phyloP scores from a whole-genome alignment of 352 stramenopile species.

The Pythium phragmiticola region DNA sequence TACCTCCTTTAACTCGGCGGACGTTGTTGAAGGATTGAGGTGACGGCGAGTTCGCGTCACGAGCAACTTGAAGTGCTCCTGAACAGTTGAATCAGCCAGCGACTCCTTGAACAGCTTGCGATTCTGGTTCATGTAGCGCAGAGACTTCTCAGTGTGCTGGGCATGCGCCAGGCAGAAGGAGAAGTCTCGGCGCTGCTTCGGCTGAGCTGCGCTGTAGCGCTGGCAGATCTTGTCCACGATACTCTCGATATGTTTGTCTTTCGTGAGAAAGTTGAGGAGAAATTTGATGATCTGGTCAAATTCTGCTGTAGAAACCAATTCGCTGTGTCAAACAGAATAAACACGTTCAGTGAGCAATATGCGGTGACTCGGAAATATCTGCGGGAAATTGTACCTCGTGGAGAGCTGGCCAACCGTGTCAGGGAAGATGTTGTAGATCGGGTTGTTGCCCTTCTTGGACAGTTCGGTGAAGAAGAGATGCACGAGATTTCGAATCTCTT shows the following conservation, averaged over 20 bases:
- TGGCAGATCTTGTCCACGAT: conserved; percentile 93
- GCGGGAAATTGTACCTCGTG: conserved; percentile 39
- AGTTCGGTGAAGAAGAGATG: conserved; percentile 97
- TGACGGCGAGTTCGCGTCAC: conserved; percentile 57
- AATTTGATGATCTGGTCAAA: conserved; percentile 96
- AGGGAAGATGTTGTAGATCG: conserved; percentile 98
- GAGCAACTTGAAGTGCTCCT: conserved; percentile 88
- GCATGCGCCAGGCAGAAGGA: conserved; percentile 95
- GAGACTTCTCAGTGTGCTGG: conserved; percentile 92
- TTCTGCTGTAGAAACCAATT: conserved; percentile 80
- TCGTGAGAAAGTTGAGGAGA: conserved; percentile 97
- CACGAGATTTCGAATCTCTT: conserved; percentile 91
- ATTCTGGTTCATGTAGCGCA: conserved; percentile 91
- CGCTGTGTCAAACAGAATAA: conserved; percentile 28
- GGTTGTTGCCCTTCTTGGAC: conserved; percentile 95
- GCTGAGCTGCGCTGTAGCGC: conserved; percentile 87
- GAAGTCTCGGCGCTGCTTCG: conserved; percentile 84
- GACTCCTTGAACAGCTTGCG: conserved; percentile 90
- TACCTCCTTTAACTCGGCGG: conserved; percentile 69
- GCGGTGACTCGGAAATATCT: background rate
- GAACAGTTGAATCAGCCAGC: conserved; percentile 90
- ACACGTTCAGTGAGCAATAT: background rate
- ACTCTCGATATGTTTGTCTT: conserved; percentile 91
- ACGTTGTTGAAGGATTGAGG: conserved; percentile 35
- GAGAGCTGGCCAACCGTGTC: conserved; percentile 96